Evolutionary conservation across 768 basidiomycete genomes (phyloP), one percentile per base, ranked within the genome.

Genomic region (Mycena amicta): DNA sequence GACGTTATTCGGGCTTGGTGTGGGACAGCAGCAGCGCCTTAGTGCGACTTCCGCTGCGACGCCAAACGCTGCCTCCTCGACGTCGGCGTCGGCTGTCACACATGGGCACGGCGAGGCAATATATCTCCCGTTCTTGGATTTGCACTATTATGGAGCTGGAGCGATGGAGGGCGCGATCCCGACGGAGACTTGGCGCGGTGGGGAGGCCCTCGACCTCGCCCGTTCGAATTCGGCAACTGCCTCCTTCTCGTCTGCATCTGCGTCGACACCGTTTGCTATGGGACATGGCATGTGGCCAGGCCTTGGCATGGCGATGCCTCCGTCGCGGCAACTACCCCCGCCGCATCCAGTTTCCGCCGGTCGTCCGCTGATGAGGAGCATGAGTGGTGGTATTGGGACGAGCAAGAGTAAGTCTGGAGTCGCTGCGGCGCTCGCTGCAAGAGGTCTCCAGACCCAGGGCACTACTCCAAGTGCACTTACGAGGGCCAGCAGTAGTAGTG

Each of bases 41-140:
- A 33, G 31, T 13, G 28, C 25, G 16, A 6, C 22, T 18, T 5
- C 30, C 43, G 49, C 49, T 13, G 28, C 25, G 16, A 6, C 22
- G n/a, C 8, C 30, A 47, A 31, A 50, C 55, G 18, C 57, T 56
- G 20, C 33, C 53, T 1, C 4, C 20, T 13, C 26, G 22, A 16
- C 18, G 27, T 40, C 27, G 22, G 39, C 29, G 20, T 50, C 22
- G 18, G 20, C 39, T 43, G 12, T 22, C 20, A 43, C n/a, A n/a
- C n/a, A 39, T 15, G 53, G 25, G 20, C 53, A 60, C n/a, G 50
- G 54, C 40, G 50, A 59, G 16, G 30, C 43, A 39, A 54, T 73
- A 46, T 78, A 83, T 59, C 70, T 90, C 1, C 83, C 88, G 2
- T 91, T 89, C 71, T 76, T 91, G 54, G 89, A 91, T 68, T 68